Evolutionary conservation across 345 rosid species (phyloP).

Genomic region (Diplotaxis tenuifolia): DNA sequence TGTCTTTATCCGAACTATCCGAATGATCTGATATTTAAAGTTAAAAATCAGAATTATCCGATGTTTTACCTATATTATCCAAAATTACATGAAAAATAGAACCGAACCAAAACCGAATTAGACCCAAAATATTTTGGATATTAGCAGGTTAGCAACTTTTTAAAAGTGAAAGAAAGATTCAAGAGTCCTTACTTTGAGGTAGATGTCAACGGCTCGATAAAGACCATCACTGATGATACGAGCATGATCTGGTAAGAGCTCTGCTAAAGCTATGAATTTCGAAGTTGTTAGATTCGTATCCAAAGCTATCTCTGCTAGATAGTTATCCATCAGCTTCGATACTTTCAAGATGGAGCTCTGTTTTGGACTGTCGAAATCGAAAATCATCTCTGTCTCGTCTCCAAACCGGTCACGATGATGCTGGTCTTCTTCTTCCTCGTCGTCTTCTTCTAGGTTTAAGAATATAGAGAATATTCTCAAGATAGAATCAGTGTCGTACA

Average conservation of each 20-base stretch:
- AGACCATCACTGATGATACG: constrained; percentile 85
- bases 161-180: not conserved
- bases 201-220: constrained; percentile 87
- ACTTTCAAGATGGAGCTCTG: constrained; percentile 92
- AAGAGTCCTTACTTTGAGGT: constrained; percentile 61
- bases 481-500: constrained; percentile 84
- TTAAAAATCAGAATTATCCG: no score
- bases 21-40: no score
- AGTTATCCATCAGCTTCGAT: constrained; percentile 84
- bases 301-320: constrained; percentile 87
- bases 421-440: constrained; percentile 72
- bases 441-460: constrained; percentile 70
- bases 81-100: no score
- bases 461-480: constrained; percentile 83
- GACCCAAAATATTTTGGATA: no score
- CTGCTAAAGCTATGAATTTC: constrained; percentile 78
- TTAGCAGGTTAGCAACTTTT: no score
- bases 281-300: constrained; percentile 71
- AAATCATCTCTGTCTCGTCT: constrained; percentile 78
- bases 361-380: constrained; percentile 87
- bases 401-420: constrained; percentile 45
- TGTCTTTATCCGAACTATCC: no score
- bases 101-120: no score
- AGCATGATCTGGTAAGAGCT: constrained; percentile 93
- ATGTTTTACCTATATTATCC: no score